Evolutionary conservation across 2,329 filamentous ascomycete species (phyloP).

Genomic region (Fusarium decemcellulare): DNA sequence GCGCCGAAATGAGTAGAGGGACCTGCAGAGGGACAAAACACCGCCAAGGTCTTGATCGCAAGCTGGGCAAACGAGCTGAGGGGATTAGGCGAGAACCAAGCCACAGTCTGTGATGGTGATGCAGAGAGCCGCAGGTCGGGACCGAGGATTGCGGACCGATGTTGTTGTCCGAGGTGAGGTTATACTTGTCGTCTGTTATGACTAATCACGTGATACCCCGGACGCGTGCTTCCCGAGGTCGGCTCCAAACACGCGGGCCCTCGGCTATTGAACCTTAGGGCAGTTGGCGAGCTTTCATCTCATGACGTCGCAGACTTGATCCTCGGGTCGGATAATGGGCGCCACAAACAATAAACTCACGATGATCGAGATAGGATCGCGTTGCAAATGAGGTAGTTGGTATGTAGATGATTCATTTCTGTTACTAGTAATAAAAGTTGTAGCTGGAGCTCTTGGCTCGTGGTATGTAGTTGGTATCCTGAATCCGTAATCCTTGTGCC

Average conservation of each 20-base stretch:
- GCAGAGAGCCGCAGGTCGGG: neutral
- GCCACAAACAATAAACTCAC: slow-evolving; percentile 1
- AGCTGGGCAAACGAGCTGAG: slow-evolving; percentile 22
- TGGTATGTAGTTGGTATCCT: slow-evolving; percentile 27
- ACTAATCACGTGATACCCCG: slow-evolving; percentile 6
- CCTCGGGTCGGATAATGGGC: slow-evolving; percentile 16
- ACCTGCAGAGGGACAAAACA: slow-evolving; percentile 13
- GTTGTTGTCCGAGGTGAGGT: neutral
- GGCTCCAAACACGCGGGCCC: slow-evolving; percentile 1
- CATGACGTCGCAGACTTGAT: slow-evolving; percentile 28
- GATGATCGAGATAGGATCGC: neutral
- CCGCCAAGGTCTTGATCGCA: slow-evolving; percentile 23
- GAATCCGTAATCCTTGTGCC: slow-evolving; percentile 25
- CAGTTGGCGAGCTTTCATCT: slow-evolving; percentile 13
- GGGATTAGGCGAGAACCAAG: neutral
- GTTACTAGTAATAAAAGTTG: slow-evolving; percentile 29
- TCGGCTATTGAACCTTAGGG: slow-evolving; percentile 21
- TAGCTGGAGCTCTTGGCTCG: slow-evolving; percentile 34
- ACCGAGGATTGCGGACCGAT: too few species aligned
- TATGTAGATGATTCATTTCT: slow-evolving; percentile 26
- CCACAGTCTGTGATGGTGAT: neutral
- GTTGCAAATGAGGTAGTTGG: slow-evolving; percentile 11
- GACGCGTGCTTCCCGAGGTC: neutral
- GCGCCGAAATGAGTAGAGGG: slow-evolving; percentile 35
- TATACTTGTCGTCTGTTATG: neutral